Conservation (phyloP, 345 rosid species). For the Reutealis trisperma region DNA sequence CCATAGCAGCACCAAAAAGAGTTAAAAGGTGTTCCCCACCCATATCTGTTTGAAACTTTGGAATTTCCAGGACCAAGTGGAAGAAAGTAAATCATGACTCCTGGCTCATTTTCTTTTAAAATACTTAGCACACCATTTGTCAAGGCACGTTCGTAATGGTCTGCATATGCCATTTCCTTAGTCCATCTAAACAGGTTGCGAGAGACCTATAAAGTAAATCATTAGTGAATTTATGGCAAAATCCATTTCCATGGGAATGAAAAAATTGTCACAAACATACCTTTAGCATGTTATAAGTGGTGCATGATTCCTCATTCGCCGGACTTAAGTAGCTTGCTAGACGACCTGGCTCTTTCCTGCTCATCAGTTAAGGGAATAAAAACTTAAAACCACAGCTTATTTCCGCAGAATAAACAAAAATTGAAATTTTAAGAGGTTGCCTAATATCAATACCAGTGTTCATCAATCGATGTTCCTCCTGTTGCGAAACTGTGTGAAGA, state of each 20-base stretch:
- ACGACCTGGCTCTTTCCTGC: constrained; percentile 79
- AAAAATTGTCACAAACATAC: constrained; percentile 22
- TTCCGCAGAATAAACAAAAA: too few species aligned
- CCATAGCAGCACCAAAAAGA: constrained; percentile 99
- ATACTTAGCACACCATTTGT: constrained; percentile 87
- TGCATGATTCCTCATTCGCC: constrained; percentile 90
- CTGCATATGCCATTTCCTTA: constrained; percentile 80
- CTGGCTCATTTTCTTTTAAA: constrained; percentile 88
- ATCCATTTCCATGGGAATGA: neutral
- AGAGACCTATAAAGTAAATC: constrained; percentile 55
- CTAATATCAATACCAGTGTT: constrained; percentile 67
- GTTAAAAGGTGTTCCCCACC: constrained; percentile 73
- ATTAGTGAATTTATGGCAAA: too few species aligned
- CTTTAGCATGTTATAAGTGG: constrained; percentile 97
- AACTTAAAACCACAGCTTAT: neutral
- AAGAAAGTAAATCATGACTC: constrained; percentile 96
- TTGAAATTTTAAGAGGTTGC: neutral
- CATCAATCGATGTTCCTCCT: constrained; percentile 79
- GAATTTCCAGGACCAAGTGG: constrained; percentile 74
- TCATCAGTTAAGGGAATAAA: constrained; percentile 12
- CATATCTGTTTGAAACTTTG: constrained; percentile 63
- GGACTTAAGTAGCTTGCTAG: constrained; percentile 39
- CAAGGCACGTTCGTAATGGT: constrained; percentile 91
- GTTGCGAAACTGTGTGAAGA: constrained; percentile 89
- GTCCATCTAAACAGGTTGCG: constrained; percentile 93